Conservation (phyloP, 352 stramenopile genomes). For the Globisporangium paddicum region DNA sequence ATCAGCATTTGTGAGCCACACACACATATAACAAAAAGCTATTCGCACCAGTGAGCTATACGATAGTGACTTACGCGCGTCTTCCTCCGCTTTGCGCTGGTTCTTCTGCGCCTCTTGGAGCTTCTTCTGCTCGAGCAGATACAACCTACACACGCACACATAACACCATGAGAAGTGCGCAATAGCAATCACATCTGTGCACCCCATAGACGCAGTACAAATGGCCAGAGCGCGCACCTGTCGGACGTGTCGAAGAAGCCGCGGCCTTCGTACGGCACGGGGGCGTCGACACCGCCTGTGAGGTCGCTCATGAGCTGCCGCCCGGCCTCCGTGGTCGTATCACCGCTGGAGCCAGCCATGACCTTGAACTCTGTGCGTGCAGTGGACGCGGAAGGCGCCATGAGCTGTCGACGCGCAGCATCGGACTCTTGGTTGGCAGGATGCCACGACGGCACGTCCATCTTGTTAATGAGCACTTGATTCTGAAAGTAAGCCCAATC, state of each 20-base stretch:
- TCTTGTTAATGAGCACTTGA: too few relatives aligned
- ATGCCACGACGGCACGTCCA: constrained; percentile 76
- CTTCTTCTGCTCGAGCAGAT: constrained; percentile 61
- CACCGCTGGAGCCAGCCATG: constrained; percentile 48
- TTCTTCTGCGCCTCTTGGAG: constrained; percentile 32
- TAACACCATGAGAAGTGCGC: not conserved
- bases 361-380: constrained; percentile 65
- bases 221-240: constrained; percentile 17
- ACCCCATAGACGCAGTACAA: too few relatives aligned
- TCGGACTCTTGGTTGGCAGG: constrained; percentile 59
- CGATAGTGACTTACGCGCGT: constrained; percentile 25
- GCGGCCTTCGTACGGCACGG: constrained; percentile 27
- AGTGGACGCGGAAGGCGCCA: constrained; percentile 11
- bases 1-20: not conserved
- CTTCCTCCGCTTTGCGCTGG: constrained; percentile 26
- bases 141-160: constrained; percentile 28
- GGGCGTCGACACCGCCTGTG: constrained; percentile 25
- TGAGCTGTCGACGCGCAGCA: constrained; percentile 24
- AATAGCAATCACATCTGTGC: not conserved
- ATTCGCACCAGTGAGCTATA: not conserved
- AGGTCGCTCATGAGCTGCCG: constrained; percentile 53
- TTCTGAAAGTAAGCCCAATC: too few relatives aligned
- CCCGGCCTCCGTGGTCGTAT: constrained; percentile 65
- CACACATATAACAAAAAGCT: not conserved
- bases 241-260: constrained; percentile 75